Percentiles rank a stretch among this genome's conserved stretches.
phyloP scores from a whole-genome alignment of 768 basidiomycete species.

The Amanita brunnescens region DNA sequence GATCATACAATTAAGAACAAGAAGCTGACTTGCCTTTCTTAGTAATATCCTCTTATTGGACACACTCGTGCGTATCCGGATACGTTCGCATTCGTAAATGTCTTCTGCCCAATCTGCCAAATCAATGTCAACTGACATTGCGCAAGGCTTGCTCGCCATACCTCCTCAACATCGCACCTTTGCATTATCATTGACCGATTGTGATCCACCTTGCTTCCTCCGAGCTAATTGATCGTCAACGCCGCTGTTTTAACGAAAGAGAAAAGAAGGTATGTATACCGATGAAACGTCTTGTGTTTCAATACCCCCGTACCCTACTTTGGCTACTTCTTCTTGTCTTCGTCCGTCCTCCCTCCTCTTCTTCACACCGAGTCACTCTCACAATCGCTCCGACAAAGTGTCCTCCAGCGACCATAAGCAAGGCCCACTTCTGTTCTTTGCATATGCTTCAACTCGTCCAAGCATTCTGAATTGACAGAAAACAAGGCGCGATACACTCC shows the following conservation, averaged over 20 bases:
- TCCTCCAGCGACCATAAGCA: conserved; percentile 97
- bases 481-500: conserved; percentile 81
- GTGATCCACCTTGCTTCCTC: conserved; percentile 94
- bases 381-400: conserved; percentile 95
- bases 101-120: conserved; percentile 42
- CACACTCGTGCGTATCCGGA: conserved; percentile 89
- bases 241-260: not conserved
- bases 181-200: conserved; percentile 84
- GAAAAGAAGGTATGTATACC: no score
- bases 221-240: conserved; percentile 52
- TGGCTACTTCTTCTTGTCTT: conserved; percentile 16
- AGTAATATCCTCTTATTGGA: conserved; percentile 85
- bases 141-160: no score
- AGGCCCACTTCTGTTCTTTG: conserved; percentile 70
- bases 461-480: conserved; percentile 39
- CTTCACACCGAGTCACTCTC: conserved; percentile 49
- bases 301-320: conserved; percentile 46
- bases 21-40: no score
- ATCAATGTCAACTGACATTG: not conserved
- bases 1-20: no score
- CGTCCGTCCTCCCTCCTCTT: conserved; percentile 36
- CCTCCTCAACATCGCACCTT: conserved; percentile 32
- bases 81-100: conserved; percentile 74
- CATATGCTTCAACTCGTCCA: no score
- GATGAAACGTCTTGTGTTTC: no score